These are phyloP conservation scores for Trichoderma parareesei DNA, from an alignment of 495 filamentous ascomycete species.

Conservation along the genomic window DNA sequence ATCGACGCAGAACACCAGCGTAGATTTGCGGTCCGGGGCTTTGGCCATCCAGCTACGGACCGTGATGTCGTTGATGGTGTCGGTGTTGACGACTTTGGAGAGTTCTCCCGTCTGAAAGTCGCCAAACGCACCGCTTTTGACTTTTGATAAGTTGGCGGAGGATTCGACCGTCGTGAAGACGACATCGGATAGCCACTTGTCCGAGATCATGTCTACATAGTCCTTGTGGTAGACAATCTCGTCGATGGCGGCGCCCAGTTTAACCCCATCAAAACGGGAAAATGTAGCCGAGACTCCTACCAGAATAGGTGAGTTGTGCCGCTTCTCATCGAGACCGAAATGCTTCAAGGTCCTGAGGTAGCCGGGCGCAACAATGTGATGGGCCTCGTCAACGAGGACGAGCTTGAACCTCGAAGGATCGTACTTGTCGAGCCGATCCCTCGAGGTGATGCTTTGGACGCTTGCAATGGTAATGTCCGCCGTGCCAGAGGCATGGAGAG, in stretches of 20 bases:
- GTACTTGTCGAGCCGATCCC: conserved; percentile 70
- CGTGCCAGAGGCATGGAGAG: conserved; percentile 56
- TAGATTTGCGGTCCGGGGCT: conserved; percentile 66
- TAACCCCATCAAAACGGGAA: conserved; percentile 81
- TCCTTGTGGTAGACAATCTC: conserved; percentile 97
- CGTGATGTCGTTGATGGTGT: conserved; percentile 67
- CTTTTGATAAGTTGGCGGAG: conserved; percentile 62
- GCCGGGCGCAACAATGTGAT: conserved; percentile 81
- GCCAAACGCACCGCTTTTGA: conserved; percentile 55
- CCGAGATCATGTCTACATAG: conserved; percentile 92
- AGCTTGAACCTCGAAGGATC: conserved; percentile 78
- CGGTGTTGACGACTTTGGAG: conserved; percentile 72
- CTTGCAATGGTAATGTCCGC: conserved; percentile 97
- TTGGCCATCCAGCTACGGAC: conserved; percentile 77
- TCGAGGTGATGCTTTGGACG: conserved; percentile 66
- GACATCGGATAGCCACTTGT: conserved; percentile 75
- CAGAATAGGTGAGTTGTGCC: conserved; percentile 53
- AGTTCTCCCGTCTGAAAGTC: conserved; percentile 73
- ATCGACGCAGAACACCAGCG: conserved; percentile 89
- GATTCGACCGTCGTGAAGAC: conserved; percentile 89
- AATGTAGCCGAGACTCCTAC: conserved; percentile 94
- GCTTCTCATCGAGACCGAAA: conserved; percentile 57
- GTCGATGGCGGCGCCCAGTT: conserved; percentile 79
- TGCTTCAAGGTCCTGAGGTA: conserved; percentile 68
- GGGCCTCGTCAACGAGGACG: conserved; percentile 92